Conservation (phyloP, 2,329 filamentous ascomycete species). For the Sporothrix brasiliensis region DNA sequence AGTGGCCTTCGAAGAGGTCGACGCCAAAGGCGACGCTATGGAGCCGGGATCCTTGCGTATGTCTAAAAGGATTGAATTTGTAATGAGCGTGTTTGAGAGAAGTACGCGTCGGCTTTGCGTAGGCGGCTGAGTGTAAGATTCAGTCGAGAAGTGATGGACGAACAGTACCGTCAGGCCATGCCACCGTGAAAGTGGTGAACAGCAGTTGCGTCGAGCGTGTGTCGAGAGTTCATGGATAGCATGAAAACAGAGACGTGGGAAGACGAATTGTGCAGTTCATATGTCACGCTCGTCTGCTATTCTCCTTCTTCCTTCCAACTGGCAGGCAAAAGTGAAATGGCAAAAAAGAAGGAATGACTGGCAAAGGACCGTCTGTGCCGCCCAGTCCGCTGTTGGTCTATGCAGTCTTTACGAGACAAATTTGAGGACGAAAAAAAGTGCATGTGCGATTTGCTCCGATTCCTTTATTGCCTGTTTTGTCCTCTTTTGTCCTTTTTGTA, state of each 20-base stretch:
- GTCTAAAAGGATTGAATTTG: neutral
- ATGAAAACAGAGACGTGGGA: neutral
- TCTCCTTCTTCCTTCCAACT: neutral
- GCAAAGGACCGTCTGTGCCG: slow-evolving; percentile 4
- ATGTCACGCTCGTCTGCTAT: slow-evolving; percentile 8
- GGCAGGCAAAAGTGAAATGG: neutral
- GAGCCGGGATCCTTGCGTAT: slow-evolving; percentile 8
- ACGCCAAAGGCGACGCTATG: neutral
- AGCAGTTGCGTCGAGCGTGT: neutral
- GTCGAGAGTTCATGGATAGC: neutral
- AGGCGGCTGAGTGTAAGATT: neutral
- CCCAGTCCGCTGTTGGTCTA: slow-evolving; percentile 7
- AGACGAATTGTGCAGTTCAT: slow-evolving; percentile 16
- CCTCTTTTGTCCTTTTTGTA: neutral
- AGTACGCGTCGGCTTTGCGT: neutral
- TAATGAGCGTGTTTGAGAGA: neutral
- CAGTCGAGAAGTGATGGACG: neutral
- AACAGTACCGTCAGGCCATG: neutral
- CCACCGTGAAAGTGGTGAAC: neutral
- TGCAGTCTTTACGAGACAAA: slow-evolving; percentile 17
- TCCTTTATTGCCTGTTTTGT: neutral
- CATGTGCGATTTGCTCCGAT: neutral
- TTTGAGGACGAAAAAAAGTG: neutral
- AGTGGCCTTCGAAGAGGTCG: neutral
- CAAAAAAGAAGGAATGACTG: neutral